Evolutionary conservation across 148 eudicot genomes (phyloP), one percentile per base, ranked within the genome.

Genomic region (Nepenthes mirabilis): DNA sequence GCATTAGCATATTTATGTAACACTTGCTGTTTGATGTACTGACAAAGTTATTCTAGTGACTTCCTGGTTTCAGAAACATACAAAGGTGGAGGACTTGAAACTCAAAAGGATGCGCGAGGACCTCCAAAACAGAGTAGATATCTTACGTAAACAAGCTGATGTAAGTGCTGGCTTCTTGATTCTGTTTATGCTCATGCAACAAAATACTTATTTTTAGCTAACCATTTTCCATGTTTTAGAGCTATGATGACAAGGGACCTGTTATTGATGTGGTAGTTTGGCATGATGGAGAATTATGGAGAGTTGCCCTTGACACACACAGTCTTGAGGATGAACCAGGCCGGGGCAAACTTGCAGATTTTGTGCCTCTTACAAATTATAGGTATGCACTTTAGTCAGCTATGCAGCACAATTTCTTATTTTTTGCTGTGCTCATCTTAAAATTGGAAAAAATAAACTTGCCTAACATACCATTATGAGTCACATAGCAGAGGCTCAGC

Each of bases 271-370:
- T 87, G 82, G 99, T 93, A 69, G 94, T 93, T 56, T 93, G 99
- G 99, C 82, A 93, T 80, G 99, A 93, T 79, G 99, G 96, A 66
- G 87, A 88, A 58, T 49, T 80, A 47, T 93, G 99, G 99, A 86
- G 96, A 75, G 95, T 80, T 70, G 95, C 99, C 67, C 75, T 93
- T 65, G 99, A 93, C 68, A 93, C 99, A 11, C 96, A 86, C 62
- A 80, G 79, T 72, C 89, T 93, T 51, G 96, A 89, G 83, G 95
- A 87, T 80, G 95, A 88, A 61, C 66, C 87, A 62, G 82, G 68
- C 62, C 60, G 68, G 8, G 99, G 99, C 57, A 86, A 80, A 66
- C 99, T 93, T 64, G 85, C 95, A 62, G 78, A 84, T 65, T 93
- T 84, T 74, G 75, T 68, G 13, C 99, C 99, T 67, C 77, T 93